Conservation (phyloP, 345 rosid species). For the Passiflora organensis region DNA sequence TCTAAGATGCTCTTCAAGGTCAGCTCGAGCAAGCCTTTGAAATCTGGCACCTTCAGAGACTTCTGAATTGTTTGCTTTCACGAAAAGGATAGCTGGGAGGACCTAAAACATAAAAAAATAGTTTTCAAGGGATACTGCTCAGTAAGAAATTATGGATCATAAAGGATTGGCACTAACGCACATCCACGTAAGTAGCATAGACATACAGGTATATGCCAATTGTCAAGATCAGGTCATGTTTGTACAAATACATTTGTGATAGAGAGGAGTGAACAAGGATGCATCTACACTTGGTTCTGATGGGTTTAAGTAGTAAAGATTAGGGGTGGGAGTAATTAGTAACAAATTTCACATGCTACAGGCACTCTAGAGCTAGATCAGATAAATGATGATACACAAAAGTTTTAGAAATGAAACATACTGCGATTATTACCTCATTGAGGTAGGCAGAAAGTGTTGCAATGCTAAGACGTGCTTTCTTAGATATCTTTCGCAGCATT, state of each 20-base stretch:
- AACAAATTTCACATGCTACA: neutral
- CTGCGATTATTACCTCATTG: slow-evolving; percentile 52
- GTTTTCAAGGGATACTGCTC: neutral
- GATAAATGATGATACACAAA: neutral
- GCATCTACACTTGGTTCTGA: neutral
- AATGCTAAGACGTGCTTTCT: slow-evolving; percentile 57
- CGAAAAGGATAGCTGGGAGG: slow-evolving; percentile 78
- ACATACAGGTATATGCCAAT: neutral
- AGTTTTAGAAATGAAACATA: slow-evolving; percentile 4
- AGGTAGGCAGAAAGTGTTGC: slow-evolving; percentile 77
- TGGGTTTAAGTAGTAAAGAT: neutral
- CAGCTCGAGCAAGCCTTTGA: slow-evolving; percentile 61
- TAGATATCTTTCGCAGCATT: slow-evolving; percentile 67
- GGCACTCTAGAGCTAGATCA: neutral
- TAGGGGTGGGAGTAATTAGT: neutral
- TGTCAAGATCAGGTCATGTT: too few relatives aligned
- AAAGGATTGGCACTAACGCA: neutral
- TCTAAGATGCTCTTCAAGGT: slow-evolving; percentile 47
- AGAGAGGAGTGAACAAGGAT: neutral
- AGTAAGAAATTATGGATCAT: slow-evolving; percentile 2
- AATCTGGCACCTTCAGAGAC: slow-evolving; percentile 64
- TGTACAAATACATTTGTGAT: neutral
- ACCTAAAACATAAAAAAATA: slow-evolving; percentile 36
- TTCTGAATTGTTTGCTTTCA: slow-evolving; percentile 92
- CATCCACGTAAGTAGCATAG: neutral